Base-by-base conservation (phyloP, 108 stramenopile genomes). In the Nitzschia sp. region DNA sequence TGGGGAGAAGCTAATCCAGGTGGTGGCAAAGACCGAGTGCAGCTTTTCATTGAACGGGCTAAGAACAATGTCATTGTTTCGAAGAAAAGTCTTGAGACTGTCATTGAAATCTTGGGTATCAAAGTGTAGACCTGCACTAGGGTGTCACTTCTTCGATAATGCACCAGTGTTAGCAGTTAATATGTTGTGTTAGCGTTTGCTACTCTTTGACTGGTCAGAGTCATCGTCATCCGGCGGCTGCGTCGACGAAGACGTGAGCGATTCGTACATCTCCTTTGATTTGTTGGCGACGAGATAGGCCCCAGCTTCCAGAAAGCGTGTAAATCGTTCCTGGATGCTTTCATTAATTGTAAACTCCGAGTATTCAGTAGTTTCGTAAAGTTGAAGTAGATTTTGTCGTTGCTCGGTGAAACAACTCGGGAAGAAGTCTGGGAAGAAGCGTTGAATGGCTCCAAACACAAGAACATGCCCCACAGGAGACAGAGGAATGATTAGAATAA, bases 391-490 rank as follows among this genome's bases (percentile, higher is more conserved):
- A 76, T 98, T 98, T 75, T 97, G 98, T 28, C 98, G 78, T 54
- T 94, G 80, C 70, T 98, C 96, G 2, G 98, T 97, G 66, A 94
- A 98, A 69, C 96, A 96, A 70, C 91, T 95, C 27, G 98, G 98
- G 75, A 98, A 98, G 71, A 98, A 98, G 64, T 95, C 96, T 19
- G 98, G 98, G 66, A 96, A 98, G 70, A 97, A 91, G 45, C 98
- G 80, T 74, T 97, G 98, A 64, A 98, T 98, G 24, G 96, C 95
- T 47, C 95, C 95, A 75, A 98, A 98, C 6, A 98, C 93, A 18
- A 98, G 79, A 38, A 98, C 96, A 66, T 98, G 98, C 2, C 98
- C 98, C 15, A 97, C 81, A n/a, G 98, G 98, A 28, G 97, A 81
- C 31, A 98, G 78, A n/a, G 98, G 98, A 59, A 98, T 89, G 24